Conservation (phyloP, 345 rosid species). For the Bruguiera parviflora region DNA sequence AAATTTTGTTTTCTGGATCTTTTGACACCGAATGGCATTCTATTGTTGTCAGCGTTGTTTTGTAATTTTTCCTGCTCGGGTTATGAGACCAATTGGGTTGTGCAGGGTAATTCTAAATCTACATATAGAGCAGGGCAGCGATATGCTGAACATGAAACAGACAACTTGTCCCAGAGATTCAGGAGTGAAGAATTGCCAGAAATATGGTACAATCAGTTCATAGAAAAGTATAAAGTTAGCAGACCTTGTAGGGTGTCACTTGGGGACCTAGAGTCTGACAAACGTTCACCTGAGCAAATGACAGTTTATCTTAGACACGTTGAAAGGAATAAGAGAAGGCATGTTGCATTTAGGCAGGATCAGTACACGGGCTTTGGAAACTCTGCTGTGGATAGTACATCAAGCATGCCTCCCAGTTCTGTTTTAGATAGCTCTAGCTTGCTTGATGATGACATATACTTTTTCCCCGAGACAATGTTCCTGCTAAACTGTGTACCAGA, state of each 20-base stretch:
- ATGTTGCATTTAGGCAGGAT: conserved; percentile 47
- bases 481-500: conserved; percentile 78
- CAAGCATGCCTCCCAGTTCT: conserved; percentile 38
- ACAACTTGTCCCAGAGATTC: conserved; percentile 51
- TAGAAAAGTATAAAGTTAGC: conserved; percentile 53
- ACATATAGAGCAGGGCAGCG: conserved; percentile 42
- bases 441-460: conserved; percentile 48
- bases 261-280: conserved; percentile 62
- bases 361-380: conserved; percentile 30
- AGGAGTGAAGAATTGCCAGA: conserved; percentile 84
- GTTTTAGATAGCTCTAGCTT: conserved; percentile 40
- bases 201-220: conserved; percentile 82
- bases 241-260: conserved; percentile 48
- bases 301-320: conserved; percentile 51
- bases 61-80: conserved; percentile 4
- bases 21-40: not conserved
- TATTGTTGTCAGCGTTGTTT: not conserved
- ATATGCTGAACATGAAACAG: conserved; percentile 50
- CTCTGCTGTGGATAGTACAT: conserved; percentile 30
- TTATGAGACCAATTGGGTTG: conserved; percentile 4
- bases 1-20: not conserved
- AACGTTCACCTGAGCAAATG: conserved; percentile 79
- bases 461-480: conserved; percentile 83
- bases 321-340: conserved; percentile 73
- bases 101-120: conserved; percentile 53